Conservation (phyloP, 371 early-diverging fungal genomes). For the Zopfochytrium polystomum region DNA sequence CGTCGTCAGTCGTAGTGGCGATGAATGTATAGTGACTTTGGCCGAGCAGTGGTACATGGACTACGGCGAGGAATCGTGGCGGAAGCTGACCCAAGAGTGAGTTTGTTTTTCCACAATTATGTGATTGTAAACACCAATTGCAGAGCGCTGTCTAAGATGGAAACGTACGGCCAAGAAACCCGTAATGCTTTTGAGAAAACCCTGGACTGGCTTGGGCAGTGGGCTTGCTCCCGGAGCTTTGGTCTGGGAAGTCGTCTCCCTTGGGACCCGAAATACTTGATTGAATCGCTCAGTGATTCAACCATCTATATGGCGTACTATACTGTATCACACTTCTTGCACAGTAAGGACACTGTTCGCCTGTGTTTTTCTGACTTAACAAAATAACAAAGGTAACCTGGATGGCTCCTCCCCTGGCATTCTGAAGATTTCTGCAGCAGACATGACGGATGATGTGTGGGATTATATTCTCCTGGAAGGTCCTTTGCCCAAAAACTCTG, state of each 20-base stretch:
- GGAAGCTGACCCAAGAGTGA: constrained; percentile 69
- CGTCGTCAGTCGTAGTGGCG: constrained; percentile 96
- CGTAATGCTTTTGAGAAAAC: constrained; percentile 84
- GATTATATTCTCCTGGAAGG: constrained; percentile 82
- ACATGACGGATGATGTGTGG: constrained; percentile 96
- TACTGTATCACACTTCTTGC: constrained; percentile 95
- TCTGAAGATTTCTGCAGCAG: constrained; percentile 74
- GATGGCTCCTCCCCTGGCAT: constrained; percentile 83
- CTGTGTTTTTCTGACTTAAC: neutral
- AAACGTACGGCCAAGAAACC: constrained; percentile 82
- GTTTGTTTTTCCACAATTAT: neutral
- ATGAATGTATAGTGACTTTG: constrained; percentile 97
- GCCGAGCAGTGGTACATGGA: constrained; percentile 99
- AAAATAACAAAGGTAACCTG: constrained; percentile 55
- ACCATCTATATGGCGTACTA: constrained; percentile 99
- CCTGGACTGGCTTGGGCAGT: constrained; percentile 96
- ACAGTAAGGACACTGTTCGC: constrained; percentile 47
- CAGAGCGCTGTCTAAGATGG: constrained; percentile 72
- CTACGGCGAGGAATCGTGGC: constrained; percentile 96
- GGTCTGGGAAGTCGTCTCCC: constrained; percentile 97
- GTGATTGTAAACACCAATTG: neutral
- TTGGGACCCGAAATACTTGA: constrained; percentile 95
- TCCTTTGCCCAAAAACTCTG: constrained; percentile 61
- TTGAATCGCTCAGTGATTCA: constrained; percentile 99
- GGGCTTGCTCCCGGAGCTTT: constrained; percentile 98